phyloP scores from a whole-genome alignment of 2,329 filamentous ascomycete genomes.

The Beauveria asiatica region DNA sequence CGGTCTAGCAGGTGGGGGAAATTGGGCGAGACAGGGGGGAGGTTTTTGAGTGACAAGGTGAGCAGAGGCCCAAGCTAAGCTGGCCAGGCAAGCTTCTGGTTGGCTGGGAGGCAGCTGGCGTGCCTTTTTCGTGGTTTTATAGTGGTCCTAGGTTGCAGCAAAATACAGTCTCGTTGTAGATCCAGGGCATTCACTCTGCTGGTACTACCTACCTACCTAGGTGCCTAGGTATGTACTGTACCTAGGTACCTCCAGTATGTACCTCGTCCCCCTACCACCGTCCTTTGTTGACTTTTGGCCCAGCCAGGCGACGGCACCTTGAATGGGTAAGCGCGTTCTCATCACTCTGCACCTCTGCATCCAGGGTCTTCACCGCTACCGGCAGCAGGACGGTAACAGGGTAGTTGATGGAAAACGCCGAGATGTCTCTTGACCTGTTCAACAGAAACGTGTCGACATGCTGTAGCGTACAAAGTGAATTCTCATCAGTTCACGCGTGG shows the following conservation, averaged over 20 bases:
- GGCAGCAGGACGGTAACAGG: not conserved
- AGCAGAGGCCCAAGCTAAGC: slow-evolving; percentile 1
- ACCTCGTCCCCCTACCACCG: not conserved
- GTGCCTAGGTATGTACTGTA: no score
- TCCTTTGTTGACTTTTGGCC: slow-evolving; percentile 8
- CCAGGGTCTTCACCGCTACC: slow-evolving; percentile 3
- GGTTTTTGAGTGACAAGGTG: not conserved
- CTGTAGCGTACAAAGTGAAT: no score
- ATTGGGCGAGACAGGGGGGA: slow-evolving; percentile 31
- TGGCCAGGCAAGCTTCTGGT: not conserved
- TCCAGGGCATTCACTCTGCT: not conserved
- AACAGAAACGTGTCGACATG: not conserved
- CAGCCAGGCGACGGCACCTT: not conserved
- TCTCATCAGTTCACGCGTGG: not conserved
- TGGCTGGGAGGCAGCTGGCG: not conserved
- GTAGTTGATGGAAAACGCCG: not conserved
- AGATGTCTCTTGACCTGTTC: not conserved
- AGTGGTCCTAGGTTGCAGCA: not conserved
- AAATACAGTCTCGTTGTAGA: not conserved
- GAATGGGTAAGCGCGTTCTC: slow-evolving; percentile 2
- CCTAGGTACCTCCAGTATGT: no score
- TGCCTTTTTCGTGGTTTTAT: slow-evolving; percentile 1
- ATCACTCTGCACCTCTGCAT: not conserved
- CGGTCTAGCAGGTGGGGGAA: slow-evolving; percentile 32
- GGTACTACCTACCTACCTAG: no score